Conservation (phyloP, 176 grass and related monocot species). For the Eragrostis curvula region DNA sequence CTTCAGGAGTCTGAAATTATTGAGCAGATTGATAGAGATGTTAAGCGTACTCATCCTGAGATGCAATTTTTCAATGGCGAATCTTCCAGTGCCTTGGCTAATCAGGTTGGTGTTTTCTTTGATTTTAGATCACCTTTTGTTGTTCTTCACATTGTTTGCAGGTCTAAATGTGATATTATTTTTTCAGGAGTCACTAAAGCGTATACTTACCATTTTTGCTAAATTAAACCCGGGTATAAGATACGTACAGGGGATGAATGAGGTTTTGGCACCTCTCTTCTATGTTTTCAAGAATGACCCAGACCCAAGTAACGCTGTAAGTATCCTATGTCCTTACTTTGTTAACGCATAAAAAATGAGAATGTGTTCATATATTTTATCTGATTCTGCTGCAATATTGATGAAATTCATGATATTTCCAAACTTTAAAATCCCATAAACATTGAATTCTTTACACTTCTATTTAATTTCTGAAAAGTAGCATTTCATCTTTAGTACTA, state of each 20-base stretch:
- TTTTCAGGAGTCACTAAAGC: constrained; percentile 83
- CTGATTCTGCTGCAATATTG: constrained; percentile 25
- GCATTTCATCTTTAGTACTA: neutral
- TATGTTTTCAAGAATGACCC: constrained; percentile 96
- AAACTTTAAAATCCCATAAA: neutral
- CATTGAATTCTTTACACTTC: neutral
- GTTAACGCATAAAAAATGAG: neutral
- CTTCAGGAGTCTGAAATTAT: constrained; percentile 85
- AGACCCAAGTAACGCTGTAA: constrained; percentile 65
- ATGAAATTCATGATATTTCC: neutral
- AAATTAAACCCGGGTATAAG: constrained; percentile 97
- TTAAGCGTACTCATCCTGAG: constrained; percentile 96
- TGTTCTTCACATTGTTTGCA: constrained; percentile 25
- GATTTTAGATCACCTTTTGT: constrained; percentile 13
- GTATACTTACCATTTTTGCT: constrained; percentile 92
- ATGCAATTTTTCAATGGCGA: constrained; percentile 88
- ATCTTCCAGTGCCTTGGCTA: constrained; percentile 68
- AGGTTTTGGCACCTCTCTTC: constrained; percentile 91
- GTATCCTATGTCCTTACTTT: constrained; percentile 23
- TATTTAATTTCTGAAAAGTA: constrained; percentile 7
- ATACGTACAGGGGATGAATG: constrained; percentile 99
- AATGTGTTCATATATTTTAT: neutral
- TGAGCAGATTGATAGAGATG: constrained; percentile 98
- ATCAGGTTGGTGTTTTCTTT: constrained; percentile 67
- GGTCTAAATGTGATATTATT: constrained; percentile 30